Percentiles rank a stretch among this genome's conserved stretches.
These are phyloP conservation scores for Epichloe amarillans DNA, from an alignment of 2,329 filamentous ascomycete genomes.

Conservation along the genomic window DNA sequence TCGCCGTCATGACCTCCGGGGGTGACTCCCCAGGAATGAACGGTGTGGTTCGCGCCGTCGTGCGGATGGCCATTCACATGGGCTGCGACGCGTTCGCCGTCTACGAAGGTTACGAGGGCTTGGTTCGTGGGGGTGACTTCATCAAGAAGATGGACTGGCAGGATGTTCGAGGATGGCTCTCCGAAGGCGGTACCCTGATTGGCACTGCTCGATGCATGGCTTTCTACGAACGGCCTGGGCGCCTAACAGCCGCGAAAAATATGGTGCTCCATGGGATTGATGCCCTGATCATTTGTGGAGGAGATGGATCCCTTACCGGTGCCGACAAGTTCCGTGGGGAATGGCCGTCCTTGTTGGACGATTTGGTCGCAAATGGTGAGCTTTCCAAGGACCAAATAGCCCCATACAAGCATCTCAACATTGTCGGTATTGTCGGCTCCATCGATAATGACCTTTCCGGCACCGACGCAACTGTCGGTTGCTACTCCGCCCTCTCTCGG, in stretches of 20 bases:
- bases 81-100: slow-evolving; percentile 68
- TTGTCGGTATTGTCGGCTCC: slow-evolving; percentile 88
- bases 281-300: slow-evolving; percentile 90
- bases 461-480: slow-evolving; percentile 94
- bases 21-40: slow-evolving; percentile 92
- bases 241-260: slow-evolving; percentile 81
- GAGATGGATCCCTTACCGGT: slow-evolving; percentile 90
- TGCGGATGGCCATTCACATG: slow-evolving; percentile 80
- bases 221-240: slow-evolving; percentile 80
- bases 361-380: slow-evolving; percentile 64
- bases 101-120: slow-evolving; percentile 91
- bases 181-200: slow-evolving; percentile 88
- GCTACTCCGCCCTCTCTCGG: slow-evolving; percentile 81
- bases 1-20: slow-evolving; percentile 88
- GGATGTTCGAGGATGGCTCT: slow-evolving; percentile 87
- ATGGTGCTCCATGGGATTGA: slow-evolving; percentile 88
- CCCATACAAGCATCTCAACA: slow-evolving; percentile 79
- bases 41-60: slow-evolving; percentile 75
- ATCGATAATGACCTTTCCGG: slow-evolving; percentile 98
- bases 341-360: slow-evolving; percentile 77
- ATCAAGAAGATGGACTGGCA: slow-evolving; percentile 85
- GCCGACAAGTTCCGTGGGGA: slow-evolving; percentile 87
- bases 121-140: slow-evolving; percentile 78
- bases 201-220: slow-evolving; percentile 87
- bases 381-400: slow-evolving; percentile 57